Percentiles rank a stretch among this genome's conserved stretches.
Conservation (phyloP, 441 rosid species). For the Breynia disticha region DNA sequence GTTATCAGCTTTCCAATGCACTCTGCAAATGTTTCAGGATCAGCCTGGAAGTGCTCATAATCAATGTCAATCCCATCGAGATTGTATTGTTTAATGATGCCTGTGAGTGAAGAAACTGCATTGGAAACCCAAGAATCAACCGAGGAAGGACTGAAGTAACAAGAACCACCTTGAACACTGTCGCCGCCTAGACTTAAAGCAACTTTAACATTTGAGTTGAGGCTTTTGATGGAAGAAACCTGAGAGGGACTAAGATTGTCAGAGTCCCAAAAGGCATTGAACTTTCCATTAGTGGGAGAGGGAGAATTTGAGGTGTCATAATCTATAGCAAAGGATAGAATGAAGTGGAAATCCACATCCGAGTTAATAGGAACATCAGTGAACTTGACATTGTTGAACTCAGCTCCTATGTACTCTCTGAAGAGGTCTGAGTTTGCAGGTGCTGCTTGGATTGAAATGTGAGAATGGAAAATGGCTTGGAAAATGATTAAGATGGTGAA, state of each 20-base stretch:
- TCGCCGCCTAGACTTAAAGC: constrained; percentile 37
- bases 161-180: constrained; percentile 8
- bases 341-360: constrained; percentile 28
- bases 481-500: constrained; percentile 11
- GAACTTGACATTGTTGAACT: constrained; percentile 29
- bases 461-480: constrained; percentile 13
- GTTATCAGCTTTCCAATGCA: constrained; percentile 30
- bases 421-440: constrained; percentile 18
- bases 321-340: constrained; percentile 38
- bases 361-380: constrained; percentile 26
- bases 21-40: constrained; percentile 26
- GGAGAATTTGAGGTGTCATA: constrained; percentile 24
- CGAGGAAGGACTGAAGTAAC: constrained; percentile 28
- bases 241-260: constrained; percentile 27
- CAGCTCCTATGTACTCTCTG: constrained; percentile 36
- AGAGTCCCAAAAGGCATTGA: constrained; percentile 34
- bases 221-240: constrained; percentile 25
- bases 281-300: constrained; percentile 28
- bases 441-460: constrained; percentile 12
- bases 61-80: constrained; percentile 37
- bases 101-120: constrained; percentile 31
- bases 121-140: constrained; percentile 32
- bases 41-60: constrained; percentile 28
- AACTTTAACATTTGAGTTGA: constrained; percentile 24
- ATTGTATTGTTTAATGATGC: constrained; percentile 24